Percentiles rank a stretch among this genome's conserved stretches.
Evolutionary conservation across 2,329 filamentous ascomycete genomes (phyloP).

Genomic region (Chaetomiaceae sp.): DNA sequence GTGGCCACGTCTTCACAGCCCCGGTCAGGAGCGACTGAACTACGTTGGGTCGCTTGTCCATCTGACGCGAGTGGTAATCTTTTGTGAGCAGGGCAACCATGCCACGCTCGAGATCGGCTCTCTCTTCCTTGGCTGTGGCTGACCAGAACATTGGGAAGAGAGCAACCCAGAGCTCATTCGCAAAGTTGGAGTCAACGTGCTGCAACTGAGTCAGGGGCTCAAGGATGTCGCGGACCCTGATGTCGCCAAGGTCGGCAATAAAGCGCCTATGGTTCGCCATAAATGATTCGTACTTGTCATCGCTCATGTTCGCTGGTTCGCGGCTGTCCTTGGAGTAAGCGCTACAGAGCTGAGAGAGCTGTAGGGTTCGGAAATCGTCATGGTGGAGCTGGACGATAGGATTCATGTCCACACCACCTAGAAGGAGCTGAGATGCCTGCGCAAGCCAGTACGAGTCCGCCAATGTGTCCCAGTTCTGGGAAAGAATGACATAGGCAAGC

Average conservation of each 20-base stretch:
- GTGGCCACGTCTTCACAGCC: constrained; percentile 75
- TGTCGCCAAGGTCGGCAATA: constrained; percentile 73
- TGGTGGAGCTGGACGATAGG: constrained; percentile 70
- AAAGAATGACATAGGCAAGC: constrained; percentile 80
- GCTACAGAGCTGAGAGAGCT: constrained; percentile 68
- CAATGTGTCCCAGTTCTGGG: constrained; percentile 96
- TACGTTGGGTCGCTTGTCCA: constrained; percentile 93
- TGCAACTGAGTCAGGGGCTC: constrained; percentile 90
- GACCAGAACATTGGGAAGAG: constrained; percentile 95
- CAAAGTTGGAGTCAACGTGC: constrained; percentile 76
- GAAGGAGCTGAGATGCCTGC: constrained; percentile 87
- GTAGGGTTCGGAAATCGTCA: constrained; percentile 78
- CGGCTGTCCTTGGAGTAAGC: constrained; percentile 67
- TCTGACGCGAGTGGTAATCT: constrained; percentile 90
- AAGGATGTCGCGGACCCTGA: constrained; percentile 82
- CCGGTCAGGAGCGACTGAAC: constrained; percentile 89
- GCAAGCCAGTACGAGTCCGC: constrained; percentile 95
- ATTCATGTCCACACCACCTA: constrained; percentile 86
- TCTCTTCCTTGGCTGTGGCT: constrained; percentile 78
- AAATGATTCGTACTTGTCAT: constrained; percentile 77
- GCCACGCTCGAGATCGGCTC: constrained; percentile 82
- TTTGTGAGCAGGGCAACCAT: constrained; percentile 88
- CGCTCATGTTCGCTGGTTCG: constrained; percentile 65
- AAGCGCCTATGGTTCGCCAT: constrained; percentile 79
- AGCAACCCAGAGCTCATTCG: constrained; percentile 84